Conservation (phyloP, 352 stramenopile species). For the Phytophthora agathidicida region DNA sequence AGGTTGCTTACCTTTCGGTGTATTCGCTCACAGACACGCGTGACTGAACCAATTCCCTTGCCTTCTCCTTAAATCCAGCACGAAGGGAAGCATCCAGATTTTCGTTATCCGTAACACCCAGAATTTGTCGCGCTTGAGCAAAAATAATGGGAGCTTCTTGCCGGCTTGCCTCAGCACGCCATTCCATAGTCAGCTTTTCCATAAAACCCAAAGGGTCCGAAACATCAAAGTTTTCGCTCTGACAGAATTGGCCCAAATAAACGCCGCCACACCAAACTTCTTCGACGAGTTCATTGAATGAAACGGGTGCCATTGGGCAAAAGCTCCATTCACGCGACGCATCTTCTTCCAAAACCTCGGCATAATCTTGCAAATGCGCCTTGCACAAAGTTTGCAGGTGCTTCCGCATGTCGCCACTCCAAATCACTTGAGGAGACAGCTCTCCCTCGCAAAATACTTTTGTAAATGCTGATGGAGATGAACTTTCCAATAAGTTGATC, state of each 20-base stretch:
- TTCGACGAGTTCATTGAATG: constrained; percentile 88
- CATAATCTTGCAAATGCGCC: constrained; percentile 93
- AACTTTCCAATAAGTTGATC: constrained; percentile 88
- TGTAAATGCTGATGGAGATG: constrained; percentile 83
- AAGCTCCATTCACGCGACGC: constrained; percentile 90
- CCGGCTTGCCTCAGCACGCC: constrained; percentile 74
- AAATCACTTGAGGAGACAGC: constrained; percentile 93
- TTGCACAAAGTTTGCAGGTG: constrained; percentile 89
- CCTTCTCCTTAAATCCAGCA: constrained; percentile 61
- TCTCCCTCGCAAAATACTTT: constrained; percentile 89
- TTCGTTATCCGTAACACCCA: constrained; percentile 35
- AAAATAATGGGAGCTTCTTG: constrained; percentile 28
- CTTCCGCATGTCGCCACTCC: constrained; percentile 92
- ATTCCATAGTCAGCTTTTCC: constrained; percentile 71
- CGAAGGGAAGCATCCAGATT: constrained; percentile 39
- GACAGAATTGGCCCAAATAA: constrained; percentile 93
- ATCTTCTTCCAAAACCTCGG: constrained; percentile 89
- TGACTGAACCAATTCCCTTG: constrained; percentile 41
- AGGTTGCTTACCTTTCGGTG: constrained; percentile 44
- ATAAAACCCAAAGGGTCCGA: constrained; percentile 90
- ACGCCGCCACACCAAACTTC: constrained; percentile 95
- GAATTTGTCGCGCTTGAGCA: constrained; percentile 48
- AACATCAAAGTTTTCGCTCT: constrained; percentile 83
- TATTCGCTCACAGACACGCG: constrained; percentile 36
- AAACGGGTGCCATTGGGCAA: constrained; percentile 91